These are phyloP conservation scores for Metarhizium rileyi DNA, from an alignment of 2,329 filamentous ascomycete genomes.

Conservation along the genomic window DNA sequence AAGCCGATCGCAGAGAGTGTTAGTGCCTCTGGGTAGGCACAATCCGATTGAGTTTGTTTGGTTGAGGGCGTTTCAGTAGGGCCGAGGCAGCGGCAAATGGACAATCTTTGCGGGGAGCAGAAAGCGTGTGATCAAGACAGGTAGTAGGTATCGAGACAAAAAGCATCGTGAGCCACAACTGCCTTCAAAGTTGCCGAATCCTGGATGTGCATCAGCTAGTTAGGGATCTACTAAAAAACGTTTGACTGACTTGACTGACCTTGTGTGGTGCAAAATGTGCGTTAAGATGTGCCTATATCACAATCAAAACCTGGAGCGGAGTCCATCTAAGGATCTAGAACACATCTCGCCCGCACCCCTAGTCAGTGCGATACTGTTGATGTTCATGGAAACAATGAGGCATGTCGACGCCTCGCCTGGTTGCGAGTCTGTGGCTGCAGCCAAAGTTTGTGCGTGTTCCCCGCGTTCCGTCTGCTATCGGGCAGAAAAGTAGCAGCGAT, in stretches of 20 bases:
- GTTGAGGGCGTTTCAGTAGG: neutral
- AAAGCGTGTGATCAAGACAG: neutral
- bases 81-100: neutral
- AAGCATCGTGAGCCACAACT: neutral
- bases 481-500: neutral
- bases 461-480: neutral
- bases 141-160: neutral
- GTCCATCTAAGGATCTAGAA: neutral
- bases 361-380: no score
- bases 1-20: neutral
- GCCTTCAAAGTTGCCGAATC: neutral
- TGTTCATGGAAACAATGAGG: neutral
- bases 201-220: neutral
- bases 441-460: no score
- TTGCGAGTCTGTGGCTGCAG: neutral
- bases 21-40: no score
- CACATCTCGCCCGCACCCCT: no score
- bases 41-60: neutral
- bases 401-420: neutral
- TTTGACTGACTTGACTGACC: neutral
- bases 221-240: neutral
- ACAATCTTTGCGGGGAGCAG: no score
- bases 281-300: no score
- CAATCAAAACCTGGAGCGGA: neutral
- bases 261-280: neutral